Percentiles rank a stretch among this genome's conserved stretches.
Conservation (phyloP, 2,329 filamentous ascomycete species). For the Fusarium lateritium region DNA sequence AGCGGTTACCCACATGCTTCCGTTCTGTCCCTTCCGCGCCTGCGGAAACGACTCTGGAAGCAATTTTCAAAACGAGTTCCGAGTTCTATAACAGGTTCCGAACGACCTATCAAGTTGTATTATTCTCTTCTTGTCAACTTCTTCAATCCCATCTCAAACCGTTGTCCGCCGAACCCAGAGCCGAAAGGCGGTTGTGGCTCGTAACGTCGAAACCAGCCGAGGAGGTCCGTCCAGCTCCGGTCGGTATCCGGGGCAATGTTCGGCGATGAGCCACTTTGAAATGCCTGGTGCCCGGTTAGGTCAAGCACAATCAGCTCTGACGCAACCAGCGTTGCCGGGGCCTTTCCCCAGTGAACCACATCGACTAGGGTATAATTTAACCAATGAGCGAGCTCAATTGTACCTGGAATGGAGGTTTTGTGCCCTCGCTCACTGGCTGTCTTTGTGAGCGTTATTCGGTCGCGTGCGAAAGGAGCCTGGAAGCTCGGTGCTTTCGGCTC, state of each 20-base stretch:
- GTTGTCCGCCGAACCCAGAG: conserved; percentile 26
- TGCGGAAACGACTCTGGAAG: background rate
- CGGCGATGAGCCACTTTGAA: conserved; percentile 42
- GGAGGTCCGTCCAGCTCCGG: conserved; percentile 45
- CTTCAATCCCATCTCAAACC: background rate
- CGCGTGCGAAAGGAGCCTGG: conserved; percentile 25
- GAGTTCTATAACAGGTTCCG: background rate
- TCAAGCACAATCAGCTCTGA: conserved; percentile 37
- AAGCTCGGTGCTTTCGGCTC: conserved; percentile 35
- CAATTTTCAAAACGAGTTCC: background rate
- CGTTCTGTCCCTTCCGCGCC: background rate
- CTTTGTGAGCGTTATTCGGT: conserved; percentile 9
- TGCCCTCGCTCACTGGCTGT: conserved; percentile 28
- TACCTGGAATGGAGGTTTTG: conserved; percentile 41
- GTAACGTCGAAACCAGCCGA: conserved; percentile 46
- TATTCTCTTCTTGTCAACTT: background rate
- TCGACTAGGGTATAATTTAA: conserved; percentile 2
- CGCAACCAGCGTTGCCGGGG: conserved; percentile 39
- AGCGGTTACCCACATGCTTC: conserved; percentile 28
- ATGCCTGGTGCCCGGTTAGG: conserved; percentile 26
- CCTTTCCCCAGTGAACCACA: conserved; percentile 22
- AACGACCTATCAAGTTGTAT: background rate
- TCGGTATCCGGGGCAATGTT: conserved; percentile 48
- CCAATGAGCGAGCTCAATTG: conserved; percentile 40
- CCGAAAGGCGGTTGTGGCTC: conserved; percentile 43